These are phyloP conservation scores for Cordia subcordata DNA, from an alignment of 257 asterid genomes.

Conservation along the genomic window DNA sequence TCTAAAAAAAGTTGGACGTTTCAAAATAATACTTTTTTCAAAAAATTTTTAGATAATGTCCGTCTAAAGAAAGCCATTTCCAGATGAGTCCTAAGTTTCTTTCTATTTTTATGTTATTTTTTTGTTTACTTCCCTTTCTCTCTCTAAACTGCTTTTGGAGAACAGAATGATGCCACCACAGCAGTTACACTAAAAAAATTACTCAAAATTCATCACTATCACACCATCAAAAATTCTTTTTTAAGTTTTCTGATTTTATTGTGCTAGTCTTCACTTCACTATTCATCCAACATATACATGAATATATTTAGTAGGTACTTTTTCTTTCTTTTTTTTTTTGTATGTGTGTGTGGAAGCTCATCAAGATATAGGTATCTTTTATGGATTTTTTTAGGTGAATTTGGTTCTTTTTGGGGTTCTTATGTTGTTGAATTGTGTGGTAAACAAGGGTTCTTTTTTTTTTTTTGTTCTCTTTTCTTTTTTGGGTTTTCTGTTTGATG, in stretches of 20 bases:
- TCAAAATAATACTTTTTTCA: too few species aligned
- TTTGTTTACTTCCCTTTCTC: too few species aligned
- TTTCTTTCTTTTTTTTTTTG: neutral
- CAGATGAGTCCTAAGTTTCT: too few species aligned
- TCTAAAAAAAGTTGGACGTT: too few species aligned
- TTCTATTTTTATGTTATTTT: too few species aligned
- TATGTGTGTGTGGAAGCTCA: neutral
- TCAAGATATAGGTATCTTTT: neutral
- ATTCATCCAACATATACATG: neutral
- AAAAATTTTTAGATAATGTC: too few species aligned
- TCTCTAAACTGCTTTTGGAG: neutral
- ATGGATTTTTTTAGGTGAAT: neutral
- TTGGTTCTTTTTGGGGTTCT: too few species aligned
- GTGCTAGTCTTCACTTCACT: too few species aligned
- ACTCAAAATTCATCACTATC: neutral
- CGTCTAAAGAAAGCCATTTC: too few species aligned
- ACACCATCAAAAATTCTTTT: neutral
- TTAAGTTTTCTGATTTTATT: too few species aligned
- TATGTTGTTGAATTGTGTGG: neutral
- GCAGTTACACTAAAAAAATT: too few species aligned
- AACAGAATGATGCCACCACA: too few species aligned
- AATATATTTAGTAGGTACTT: neutral
- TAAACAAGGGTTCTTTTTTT: neutral
- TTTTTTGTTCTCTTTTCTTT: neutral
- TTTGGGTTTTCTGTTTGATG: slow-evolving; percentile 34